Percentiles rank a stretch among this genome's conserved stretches.
Conservation (phyloP, 176 grass and related monocot species). For the Oropetium thomaeum region DNA sequence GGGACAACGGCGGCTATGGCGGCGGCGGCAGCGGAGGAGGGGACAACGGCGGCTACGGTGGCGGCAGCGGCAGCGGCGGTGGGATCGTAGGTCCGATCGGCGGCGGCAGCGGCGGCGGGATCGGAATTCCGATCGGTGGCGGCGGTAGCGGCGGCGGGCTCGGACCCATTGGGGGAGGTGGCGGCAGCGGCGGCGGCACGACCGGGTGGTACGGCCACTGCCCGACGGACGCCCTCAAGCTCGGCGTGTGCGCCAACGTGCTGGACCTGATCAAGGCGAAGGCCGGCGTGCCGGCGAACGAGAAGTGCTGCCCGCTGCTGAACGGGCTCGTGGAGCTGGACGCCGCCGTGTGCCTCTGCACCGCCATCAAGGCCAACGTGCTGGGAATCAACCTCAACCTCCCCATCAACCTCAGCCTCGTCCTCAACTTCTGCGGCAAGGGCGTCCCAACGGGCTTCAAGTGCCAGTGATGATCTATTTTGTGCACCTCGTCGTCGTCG, state of each 20-base stretch:
- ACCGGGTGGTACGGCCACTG: constrained; percentile 56
- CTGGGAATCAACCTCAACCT: constrained; percentile 78
- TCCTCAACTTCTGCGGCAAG: constrained; percentile 95
- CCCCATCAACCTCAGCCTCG: constrained; percentile 73
- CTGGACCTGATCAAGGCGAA: constrained; percentile 67
- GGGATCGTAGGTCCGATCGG: background rate
- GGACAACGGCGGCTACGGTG: background rate
- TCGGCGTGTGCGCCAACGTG: constrained; percentile 75
- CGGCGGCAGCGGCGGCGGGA: constrained; percentile 10
- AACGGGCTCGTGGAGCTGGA: constrained; percentile 70
- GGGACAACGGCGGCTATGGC: background rate
- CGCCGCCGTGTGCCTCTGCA: constrained; percentile 71
- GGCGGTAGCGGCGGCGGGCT: background rate
- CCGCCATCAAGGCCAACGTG: constrained; percentile 71
- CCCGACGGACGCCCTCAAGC: constrained; percentile 70
- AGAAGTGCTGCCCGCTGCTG: constrained; percentile 73
- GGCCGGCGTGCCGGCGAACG: constrained; percentile 49
- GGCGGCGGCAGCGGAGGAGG: background rate
- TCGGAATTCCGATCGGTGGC: background rate
- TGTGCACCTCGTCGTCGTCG: too few relatives aligned
- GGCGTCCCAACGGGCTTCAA: constrained; percentile 73
- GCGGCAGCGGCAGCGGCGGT: background rate
- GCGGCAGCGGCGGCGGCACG: constrained; percentile 16
- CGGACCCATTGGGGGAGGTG: background rate
- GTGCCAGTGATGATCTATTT: constrained; percentile 43